A percentile compares a stretch with the other conserved stretches of the same genome.
phyloP scores from a whole-genome alignment of 164 flowering plant genomes.

The Hamamelis virginiana region DNA sequence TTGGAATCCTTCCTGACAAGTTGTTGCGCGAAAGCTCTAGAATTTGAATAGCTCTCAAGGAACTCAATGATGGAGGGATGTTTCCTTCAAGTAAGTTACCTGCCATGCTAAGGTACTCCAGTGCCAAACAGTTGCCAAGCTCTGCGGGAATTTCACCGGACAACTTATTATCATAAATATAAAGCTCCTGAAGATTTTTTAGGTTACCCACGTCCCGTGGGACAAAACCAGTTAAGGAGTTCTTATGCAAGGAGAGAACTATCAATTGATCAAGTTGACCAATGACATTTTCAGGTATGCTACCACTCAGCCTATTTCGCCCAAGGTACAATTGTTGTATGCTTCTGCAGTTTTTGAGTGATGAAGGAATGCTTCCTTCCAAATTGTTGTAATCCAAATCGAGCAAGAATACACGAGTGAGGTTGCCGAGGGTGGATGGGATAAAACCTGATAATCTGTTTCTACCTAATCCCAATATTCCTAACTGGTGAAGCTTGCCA shows the following conservation, averaged over 20 bases:
- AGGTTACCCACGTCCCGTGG: not conserved
- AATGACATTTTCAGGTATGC: not conserved
- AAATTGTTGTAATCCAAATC: slow-evolving; percentile 10
- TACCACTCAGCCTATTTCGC: slow-evolving; percentile 23
- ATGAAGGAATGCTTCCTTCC: slow-evolving; percentile 24
- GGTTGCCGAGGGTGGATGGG: slow-evolving; percentile 30
- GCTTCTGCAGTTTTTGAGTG: slow-evolving; percentile 14
- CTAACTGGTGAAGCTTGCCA: slow-evolving; percentile 30
- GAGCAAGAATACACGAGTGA: slow-evolving; percentile 5
- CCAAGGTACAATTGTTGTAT: slow-evolving; percentile 10
- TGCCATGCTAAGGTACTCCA: not conserved
- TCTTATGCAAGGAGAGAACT: not conserved
- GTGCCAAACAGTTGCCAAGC: not conserved
- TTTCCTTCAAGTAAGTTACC: not conserved
- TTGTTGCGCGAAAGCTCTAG: not conserved
- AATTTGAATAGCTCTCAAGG: not conserved
- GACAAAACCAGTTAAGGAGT: not conserved
- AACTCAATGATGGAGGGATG: slow-evolving; percentile 2
- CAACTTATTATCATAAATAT: not conserved
- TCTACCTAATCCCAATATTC: not conserved
- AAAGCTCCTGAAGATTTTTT: not conserved
- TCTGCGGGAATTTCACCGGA: not conserved
- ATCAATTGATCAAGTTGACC: not conserved
- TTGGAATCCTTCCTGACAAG: not conserved
- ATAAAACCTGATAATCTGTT: slow-evolving; percentile 24